phyloP scores from a whole-genome alignment of 1,139 yeast species.

The Zygotorulaspora mrakii region DNA sequence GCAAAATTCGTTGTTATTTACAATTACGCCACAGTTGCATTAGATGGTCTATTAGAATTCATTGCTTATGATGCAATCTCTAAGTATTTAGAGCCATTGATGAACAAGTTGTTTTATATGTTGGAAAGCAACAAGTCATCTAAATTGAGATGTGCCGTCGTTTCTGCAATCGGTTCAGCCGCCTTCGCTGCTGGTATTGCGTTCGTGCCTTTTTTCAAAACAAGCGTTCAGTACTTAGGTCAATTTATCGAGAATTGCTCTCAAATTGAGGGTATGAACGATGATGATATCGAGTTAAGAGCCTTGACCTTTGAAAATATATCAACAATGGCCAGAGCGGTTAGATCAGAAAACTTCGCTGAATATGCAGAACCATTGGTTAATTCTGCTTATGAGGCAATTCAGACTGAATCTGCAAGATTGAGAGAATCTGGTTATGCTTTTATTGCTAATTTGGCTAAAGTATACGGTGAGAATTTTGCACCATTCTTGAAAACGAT shows the following conservation, averaged over 20 bases:
- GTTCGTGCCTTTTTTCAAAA: conserved; percentile 79
- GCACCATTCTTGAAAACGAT: conserved; percentile 79
- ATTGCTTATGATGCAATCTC: conserved; percentile 84
- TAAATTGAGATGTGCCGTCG: conserved; percentile 79
- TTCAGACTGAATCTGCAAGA: conserved; percentile 74
- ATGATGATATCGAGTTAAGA: conserved; percentile 78
- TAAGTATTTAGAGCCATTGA: conserved; percentile 78
- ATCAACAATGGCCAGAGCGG: conserved; percentile 95
- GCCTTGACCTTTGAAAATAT: conserved; percentile 91
- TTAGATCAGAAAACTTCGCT: conserved; percentile 83
- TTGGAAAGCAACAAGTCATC: conserved; percentile 59
- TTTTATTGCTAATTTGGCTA: conserved; percentile 91
- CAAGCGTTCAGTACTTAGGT: conserved; percentile 74
- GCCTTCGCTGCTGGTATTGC: conserved; percentile 92
- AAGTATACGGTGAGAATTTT: conserved; percentile 88
- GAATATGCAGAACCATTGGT: conserved; percentile 85
- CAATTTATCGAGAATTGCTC: conserved; percentile 71
- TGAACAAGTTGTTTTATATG: conserved; percentile 84
- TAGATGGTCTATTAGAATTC: conserved; percentile 89
- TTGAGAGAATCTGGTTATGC: conserved; percentile 93
- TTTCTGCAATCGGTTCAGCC: conserved; percentile 94
- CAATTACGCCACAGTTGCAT: conserved; percentile 85
- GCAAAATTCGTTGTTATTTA: conserved; percentile 82
- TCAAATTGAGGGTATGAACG: conserved; percentile 65
- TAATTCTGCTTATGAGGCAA: conserved; percentile 79